Base-by-base conservation (phyloP, 2,329 filamentous ascomycete species). In the Bipolaris sorokiniana region DNA sequence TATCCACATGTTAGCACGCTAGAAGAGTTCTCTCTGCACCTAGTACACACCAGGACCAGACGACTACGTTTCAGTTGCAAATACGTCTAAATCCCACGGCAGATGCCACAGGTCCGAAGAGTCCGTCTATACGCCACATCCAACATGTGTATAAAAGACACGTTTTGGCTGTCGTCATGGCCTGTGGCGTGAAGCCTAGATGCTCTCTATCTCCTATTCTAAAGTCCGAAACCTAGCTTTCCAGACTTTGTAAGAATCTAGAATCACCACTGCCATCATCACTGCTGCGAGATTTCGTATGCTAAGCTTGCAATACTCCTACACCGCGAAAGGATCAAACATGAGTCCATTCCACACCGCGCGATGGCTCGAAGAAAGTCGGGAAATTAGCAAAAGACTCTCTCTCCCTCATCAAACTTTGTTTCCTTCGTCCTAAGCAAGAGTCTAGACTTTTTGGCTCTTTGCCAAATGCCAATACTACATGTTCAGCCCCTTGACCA, bases 11-110 rank as follows among this genome's bases (percentile, higher is more conserved):
- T 13, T 15, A 5, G 26, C 9, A 33, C 42, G 26, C 42, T 46
- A 46, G 26, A 46, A 46, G 42, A 46, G 26, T 46, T 46, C 26
- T 20, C 42, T 33, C 42, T 46, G 42, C 42, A 20, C 42, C 28
- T 46, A 46, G 42, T 11, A 33, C 28, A 33, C 42, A 15, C 26
- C 26, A 38, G 22, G 20, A 13, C 40, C 42, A 31, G 42, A 46
- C 28, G 10, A 33, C 26, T 31, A 22, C 10, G 42, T 46, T 46
- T 46, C 42, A 46, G 5, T 18, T 16, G 16, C 26, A 20, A 42
- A 9, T 10, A 31, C 28, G 10, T 28, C 18, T 41, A 11, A 28
- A 15, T 11, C 18, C n/a, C 26, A 46, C 42, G 10, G 7, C 42
- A 45, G 22, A 16, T 20, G 26, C 28, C 42, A 20, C 15, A 13